Percentiles rank a stretch among this genome's conserved stretches.
Evolutionary conservation across 2,329 filamentous ascomycete species (phyloP).

Genomic region (Periconia sp.): DNA sequence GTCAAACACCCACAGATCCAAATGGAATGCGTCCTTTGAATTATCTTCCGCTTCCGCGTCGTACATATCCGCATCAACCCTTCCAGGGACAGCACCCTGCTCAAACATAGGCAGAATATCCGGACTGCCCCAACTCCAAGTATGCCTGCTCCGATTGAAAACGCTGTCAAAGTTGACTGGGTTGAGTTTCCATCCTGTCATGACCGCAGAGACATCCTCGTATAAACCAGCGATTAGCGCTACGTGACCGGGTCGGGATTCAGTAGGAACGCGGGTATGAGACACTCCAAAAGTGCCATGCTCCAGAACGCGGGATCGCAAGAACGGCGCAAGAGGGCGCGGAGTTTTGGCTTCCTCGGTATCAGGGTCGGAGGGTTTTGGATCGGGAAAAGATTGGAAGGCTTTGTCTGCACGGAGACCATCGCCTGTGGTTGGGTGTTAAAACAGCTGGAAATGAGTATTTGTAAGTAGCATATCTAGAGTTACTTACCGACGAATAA

Average conservation of each 20-base stretch:
- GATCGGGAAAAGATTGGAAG: conserved; percentile 90
- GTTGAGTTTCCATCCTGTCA: conserved; percentile 97
- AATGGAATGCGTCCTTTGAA: conserved; percentile 73
- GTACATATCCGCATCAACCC: conserved; percentile 86
- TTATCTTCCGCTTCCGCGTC: conserved; percentile 86
- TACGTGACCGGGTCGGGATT: conserved; percentile 94
- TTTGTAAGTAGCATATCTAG: background rate
- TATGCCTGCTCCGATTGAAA: conserved; percentile 94
- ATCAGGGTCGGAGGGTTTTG: conserved; percentile 56
- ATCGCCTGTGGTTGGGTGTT: conserved; percentile 60
- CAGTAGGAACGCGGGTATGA: conserved; percentile 93
- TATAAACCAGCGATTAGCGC: conserved; percentile 95
- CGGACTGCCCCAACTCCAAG: conserved; percentile 98
- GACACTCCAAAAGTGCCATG: conserved; percentile 96
- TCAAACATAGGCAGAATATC: conserved; percentile 98
- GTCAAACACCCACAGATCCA: conserved; percentile 96
- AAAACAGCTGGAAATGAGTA: background rate
- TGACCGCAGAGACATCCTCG: conserved; percentile 96
- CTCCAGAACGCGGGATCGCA: conserved; percentile 83
- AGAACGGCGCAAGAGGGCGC: conserved; percentile 83
- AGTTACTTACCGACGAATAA: conserved; percentile 76
- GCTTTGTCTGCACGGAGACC: conserved; percentile 96
- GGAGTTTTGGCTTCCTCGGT: conserved; percentile 65
- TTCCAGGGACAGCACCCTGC: conserved; percentile 82
- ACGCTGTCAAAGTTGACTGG: conserved; percentile 98